phyloP scores from a whole-genome alignment of 2,329 filamentous ascomycete species.

The Aspergillus sp. region DNA sequence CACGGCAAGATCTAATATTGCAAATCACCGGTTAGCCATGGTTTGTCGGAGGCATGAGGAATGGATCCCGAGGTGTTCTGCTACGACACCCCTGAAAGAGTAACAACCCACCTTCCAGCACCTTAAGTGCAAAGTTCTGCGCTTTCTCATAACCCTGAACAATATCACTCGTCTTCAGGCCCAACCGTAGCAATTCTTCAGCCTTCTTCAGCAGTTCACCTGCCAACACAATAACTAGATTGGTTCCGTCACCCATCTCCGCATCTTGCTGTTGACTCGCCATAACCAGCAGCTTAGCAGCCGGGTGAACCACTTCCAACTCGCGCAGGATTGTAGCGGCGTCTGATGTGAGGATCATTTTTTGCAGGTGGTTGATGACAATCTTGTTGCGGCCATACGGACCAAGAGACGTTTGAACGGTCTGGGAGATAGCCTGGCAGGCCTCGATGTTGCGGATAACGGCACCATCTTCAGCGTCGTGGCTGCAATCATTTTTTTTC shows the following conservation, averaged over 20 bases:
- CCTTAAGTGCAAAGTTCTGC: constrained; percentile 80
- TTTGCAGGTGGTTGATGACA: constrained; percentile 98
- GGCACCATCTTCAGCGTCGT: constrained; percentile 98
- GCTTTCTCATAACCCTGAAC: constrained; percentile 94
- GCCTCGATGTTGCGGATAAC: constrained; percentile 98
- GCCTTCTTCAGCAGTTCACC: constrained; percentile 96
- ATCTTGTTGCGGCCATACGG: constrained; percentile 99
- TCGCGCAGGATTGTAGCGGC: constrained; percentile 96
- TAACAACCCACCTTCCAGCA: constrained; percentile 63
- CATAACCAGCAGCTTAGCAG: constrained; percentile 97
- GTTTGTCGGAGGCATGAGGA: not conserved
- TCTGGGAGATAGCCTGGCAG: constrained; percentile 91
- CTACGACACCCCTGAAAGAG: not conserved
- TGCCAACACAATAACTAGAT: constrained; percentile 92
- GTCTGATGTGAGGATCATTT: constrained; percentile 99
- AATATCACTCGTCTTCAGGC: constrained; percentile 97
- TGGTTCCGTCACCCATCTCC: constrained; percentile 98
- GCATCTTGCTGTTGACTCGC: constrained; percentile 97
- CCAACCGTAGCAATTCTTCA: constrained; percentile 94
- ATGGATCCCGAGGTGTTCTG: not conserved
- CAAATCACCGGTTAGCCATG: not conserved
- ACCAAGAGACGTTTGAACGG: constrained; percentile 93
- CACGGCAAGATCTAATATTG: constrained; percentile 68
- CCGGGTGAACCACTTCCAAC: constrained; percentile 96
- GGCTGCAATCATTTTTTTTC: constrained; percentile 56